Evolutionary conservation across 164 flowering plant genomes (phyloP), one percentile per base, ranked within the genome.

Genomic region (Cinnamomum chago): DNA sequence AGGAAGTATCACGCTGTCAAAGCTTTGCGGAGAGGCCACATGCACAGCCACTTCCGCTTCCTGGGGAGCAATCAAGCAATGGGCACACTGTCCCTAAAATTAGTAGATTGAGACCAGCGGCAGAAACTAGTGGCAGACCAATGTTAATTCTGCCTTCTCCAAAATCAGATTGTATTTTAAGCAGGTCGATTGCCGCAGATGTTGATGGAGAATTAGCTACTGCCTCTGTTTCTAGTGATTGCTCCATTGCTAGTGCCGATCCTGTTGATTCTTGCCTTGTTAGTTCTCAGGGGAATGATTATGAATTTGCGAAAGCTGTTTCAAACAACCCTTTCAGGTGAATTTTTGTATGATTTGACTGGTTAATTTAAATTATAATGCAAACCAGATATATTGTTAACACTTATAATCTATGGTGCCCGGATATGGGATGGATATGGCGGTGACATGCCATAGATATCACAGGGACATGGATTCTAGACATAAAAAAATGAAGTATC

Each of bases 1-100:
- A 77, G 40, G 78, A 82, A 60, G 97, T 91, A 14, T 86, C 91
- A 23, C 82, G 97, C 24, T 92, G 98, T 82, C 98, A 92, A 82
- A 96, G 99, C 81, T 95, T 95, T 87, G 88, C 83, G n/a, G 98
- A 90, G 77, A 85, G 94, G 80, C 81, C 92, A 22, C 84, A 65
- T 83, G 89, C 95, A 15, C 97, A 91, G 75, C 97, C 97, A 52
- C 97, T 91, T 75, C 98, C 98, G 23, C 90, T 92, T 75, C 99
- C 99, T 60, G 84, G 75, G 71, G 70, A 65, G 64, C 84, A 77
- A 55, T 81, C 87, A 25, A 65, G 68, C 52, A 74, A 90, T 2
- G 84, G 80, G 15, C 88, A 87, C 47, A 83, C 86, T 3, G 87
- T 87, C 80, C 88, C 98, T 75, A 92, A 84, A 58, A 84, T 85